Base-by-base conservation (phyloP, 352 stramenopile genomes). In the Pilasporangium apinafurcum region DNA sequence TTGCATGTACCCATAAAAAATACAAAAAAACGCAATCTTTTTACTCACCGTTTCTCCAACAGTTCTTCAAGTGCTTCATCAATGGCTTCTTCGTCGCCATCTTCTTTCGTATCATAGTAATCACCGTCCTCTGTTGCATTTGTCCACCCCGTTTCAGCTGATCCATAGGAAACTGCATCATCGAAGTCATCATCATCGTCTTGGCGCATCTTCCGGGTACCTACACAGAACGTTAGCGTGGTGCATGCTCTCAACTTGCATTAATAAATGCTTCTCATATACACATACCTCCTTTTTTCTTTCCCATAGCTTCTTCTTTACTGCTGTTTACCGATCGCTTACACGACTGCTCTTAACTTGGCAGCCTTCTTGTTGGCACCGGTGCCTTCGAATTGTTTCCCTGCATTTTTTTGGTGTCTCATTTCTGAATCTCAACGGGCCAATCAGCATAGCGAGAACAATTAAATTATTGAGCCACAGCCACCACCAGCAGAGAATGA, bases 31-130 rank as follows among this genome's bases (percentile, higher is more conserved):
- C n/a, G n/a, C n/a, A n/a, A n/a, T n/a, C n/a, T n/a, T n/a, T n/a
- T n/a, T n/a, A n/a, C n/a, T n/a, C n/a, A 91, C 83, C 83, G 58
- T 54, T 86, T 83, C 51, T 92, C 78, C 0, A 65, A 88, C 28
- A 94, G 58, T 45, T 88, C 68, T 40, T 90, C 80, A 14, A 94
- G 64, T 2, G 76, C 68, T 25, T 90, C 76, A 17, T 91, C 68
- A 9, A 94, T 62, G 2, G 63, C 62, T 29, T 85, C 59, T 14
- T 91, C 72, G 39, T 87, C 72, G 18, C 69, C 68, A 16, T 73
- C 61, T 34, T 62, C 58, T 35, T 83, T 81, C 9, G 62, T 70
- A 26, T 89, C 79, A 39, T 88, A 87, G 40, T 79, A 77, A 17
- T 91, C 73, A 31, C 61, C 66, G 38, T 83, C 62, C 37, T 90